These are phyloP conservation scores for Colletotrichum echinochloae DNA, from an alignment of 2,329 filamentous ascomycete species.

Conservation along the genomic window DNA sequence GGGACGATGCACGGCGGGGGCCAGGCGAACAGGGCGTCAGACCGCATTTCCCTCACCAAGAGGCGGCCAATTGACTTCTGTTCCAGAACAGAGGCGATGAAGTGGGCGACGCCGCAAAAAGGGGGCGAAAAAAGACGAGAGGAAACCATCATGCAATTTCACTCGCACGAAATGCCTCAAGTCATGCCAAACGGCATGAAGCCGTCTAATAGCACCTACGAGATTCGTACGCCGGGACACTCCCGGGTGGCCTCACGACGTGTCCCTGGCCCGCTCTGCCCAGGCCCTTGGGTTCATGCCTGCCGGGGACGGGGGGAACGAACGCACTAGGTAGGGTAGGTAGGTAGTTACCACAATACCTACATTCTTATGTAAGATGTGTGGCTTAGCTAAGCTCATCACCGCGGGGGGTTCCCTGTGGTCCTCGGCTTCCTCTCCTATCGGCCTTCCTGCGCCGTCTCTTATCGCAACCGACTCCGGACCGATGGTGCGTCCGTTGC, in stretches of 20 bases:
- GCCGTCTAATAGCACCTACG: constrained; percentile 16
- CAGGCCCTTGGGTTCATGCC: constrained; percentile 20
- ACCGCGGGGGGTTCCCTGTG: background rate
- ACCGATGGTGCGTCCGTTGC: constrained; percentile 16
- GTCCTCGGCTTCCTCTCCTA: constrained; percentile 15
- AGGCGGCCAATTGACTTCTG: background rate
- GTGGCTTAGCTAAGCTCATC: background rate
- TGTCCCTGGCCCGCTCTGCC: constrained; percentile 30
- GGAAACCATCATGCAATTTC: constrained; percentile 15
- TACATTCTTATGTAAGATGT: background rate
- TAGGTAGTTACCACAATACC: too few relatives aligned
- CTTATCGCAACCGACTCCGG: constrained; percentile 15
- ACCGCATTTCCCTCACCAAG: constrained; percentile 25
- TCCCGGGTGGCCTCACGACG: constrained; percentile 26
- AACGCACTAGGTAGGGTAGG: background rate
- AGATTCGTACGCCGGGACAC: constrained; percentile 5
- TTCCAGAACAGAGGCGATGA: background rate
- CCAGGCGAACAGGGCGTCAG: constrained; percentile 11
- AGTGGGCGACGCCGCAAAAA: background rate
- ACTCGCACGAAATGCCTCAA: constrained; percentile 13
- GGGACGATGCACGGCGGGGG: constrained; percentile 36
- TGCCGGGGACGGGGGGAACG: background rate
- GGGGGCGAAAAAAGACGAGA: background rate
- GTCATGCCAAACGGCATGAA: constrained; percentile 37
- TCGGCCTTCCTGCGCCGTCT: constrained; percentile 4